A percentile compares a stretch with the other conserved stretches of the same genome.
Conservation (phyloP, 2,329 filamentous ascomycete species). For the Aspergillus pseudotamarii region DNA sequence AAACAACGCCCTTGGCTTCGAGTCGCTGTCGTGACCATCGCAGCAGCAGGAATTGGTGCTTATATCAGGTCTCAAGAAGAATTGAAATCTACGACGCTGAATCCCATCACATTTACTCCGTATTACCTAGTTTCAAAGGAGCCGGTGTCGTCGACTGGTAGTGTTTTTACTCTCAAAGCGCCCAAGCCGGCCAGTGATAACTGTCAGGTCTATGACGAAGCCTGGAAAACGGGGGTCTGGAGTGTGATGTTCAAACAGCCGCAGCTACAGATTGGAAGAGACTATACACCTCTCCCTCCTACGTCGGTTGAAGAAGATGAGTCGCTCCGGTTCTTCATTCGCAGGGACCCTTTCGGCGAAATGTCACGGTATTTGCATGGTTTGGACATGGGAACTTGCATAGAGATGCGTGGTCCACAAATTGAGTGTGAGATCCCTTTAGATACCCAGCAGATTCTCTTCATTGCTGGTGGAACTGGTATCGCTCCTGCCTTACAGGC, state of each 20-base stretch:
- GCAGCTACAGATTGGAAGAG: conserved; percentile 84
- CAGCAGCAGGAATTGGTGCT: conserved; percentile 40
- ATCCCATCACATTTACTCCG: conserved; percentile 42
- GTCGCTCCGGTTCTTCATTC: conserved; percentile 72
- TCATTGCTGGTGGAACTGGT: conserved; percentile 89
- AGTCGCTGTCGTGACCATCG: conserved; percentile 35
- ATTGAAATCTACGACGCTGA: conserved; percentile 31
- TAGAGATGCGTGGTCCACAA: conserved; percentile 80
- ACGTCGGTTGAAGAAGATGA: conserved; percentile 35
- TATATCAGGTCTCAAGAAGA: conserved; percentile 36
- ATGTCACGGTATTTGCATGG: conserved; percentile 79
- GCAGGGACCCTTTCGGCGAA: conserved; percentile 78
- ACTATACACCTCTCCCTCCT: conserved; percentile 79
- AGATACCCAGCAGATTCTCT: conserved; percentile 66
- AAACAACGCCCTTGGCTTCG: conserved; percentile 38
- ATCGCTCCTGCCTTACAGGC: conserved; percentile 88
- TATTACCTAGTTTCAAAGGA: conserved; percentile 47
- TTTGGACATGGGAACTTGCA: conserved; percentile 61
- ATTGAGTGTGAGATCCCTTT: conserved; percentile 66
- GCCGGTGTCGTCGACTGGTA: conserved; percentile 50
- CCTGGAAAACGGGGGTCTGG: conserved; percentile 72
- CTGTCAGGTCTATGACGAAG: conserved; percentile 44
- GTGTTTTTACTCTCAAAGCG: conserved; percentile 49
- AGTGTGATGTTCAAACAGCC: conserved; percentile 94
- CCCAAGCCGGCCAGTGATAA: conserved; percentile 34